Base-by-base conservation (phyloP, 2,329 filamentous ascomycete species). In the Apiospora malaysiana region DNA sequence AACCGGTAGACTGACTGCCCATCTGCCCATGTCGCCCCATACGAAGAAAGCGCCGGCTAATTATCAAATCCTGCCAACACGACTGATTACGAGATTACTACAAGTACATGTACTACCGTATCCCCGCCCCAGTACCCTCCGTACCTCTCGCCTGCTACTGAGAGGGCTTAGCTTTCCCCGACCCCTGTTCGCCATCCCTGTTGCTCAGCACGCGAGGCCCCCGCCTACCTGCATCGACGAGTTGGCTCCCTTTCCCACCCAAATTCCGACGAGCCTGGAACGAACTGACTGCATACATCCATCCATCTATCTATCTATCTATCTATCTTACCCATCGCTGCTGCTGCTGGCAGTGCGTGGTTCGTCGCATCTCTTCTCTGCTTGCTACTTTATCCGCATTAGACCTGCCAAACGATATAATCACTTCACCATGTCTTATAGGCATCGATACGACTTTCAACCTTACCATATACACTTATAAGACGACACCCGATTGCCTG, bases 21-120 rank as follows among this genome's bases (percentile, higher is more conserved):
- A 59, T 59, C n/a, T n/a, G n/a, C n/a, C n/a, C n/a, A n/a, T n/a
- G 27, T 59, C 51, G 25, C 51, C 51, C 51, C 27, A 59, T 59
- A 12, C 27, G 25, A 37, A 27, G 25, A 37, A 14, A n/a, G 18
- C 21, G 23, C 51, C 51, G 51, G 51, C 25, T 37, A 59, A 59
- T 59, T 14, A 27, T 59, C 51, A 16, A 59, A 37, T 21, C 51
- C 51, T n/a, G 21, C 27, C 51, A 27, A 12, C 49, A 14, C 16
- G 49, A 14, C 16, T 56, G 49, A 56, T 56, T 27, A 32, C 25
- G 40, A 42, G 40, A 42, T 42, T 56, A 56, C 49, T 56, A 18
- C 49, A 42, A n/a, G n/a, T n/a, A n/a, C n/a, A n/a, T 42, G 40
- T 49, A 56, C 49, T 56, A 32, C 25, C 16, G 43, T 56, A 4